Evolutionary conservation across 1,139 yeast species (phyloP).

Genomic region (Chernovozyma sophiae-reginae): DNA sequence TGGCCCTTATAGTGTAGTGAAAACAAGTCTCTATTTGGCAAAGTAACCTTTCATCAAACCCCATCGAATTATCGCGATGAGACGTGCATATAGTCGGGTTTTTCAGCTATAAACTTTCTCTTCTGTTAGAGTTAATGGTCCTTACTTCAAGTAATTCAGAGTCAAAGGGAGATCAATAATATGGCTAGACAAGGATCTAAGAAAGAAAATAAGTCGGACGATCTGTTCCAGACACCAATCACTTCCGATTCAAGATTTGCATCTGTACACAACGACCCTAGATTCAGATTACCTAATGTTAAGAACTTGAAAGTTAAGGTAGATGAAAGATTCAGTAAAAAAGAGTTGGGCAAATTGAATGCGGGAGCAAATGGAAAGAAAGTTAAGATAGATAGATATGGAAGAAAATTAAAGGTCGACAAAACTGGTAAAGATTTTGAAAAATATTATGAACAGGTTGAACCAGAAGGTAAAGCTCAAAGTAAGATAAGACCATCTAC

Average conservation of each 20-base stretch:
- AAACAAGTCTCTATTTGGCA: too few species aligned
- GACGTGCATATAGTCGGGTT: not conserved
- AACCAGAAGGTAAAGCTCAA: too few species aligned
- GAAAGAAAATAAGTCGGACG: not conserved
- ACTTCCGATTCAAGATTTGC: conserved; percentile 73
- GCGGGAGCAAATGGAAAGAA: conserved; percentile 43
- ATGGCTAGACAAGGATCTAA: not conserved
- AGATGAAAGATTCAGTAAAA: conserved; percentile 79
- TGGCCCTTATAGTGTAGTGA: too few species aligned
- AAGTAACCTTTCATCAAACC: too few species aligned
- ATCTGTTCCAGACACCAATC: conserved; percentile 21
- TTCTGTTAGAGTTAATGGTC: not conserved
- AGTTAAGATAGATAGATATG: conserved; percentile 79
- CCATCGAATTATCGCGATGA: not conserved
- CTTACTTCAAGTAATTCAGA: too few species aligned
- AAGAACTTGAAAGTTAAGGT: conserved; percentile 72
- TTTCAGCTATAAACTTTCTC: not conserved
- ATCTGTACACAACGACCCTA: conserved; percentile 80
- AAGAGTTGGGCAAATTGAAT: conserved; percentile 61
- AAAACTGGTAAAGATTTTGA: conserved; percentile 47
- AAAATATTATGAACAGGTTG: conserved; percentile 58
- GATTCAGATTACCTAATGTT: conserved; percentile 72
- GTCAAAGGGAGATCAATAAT: too few species aligned
- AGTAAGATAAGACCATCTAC: too few species aligned
- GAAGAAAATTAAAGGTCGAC: conserved; percentile 57